A percentile compares a stretch with the other conserved stretches of the same genome.
Conservation (phyloP, 2,329 filamentous ascomycete genomes). For the Nemania sp. region DNA sequence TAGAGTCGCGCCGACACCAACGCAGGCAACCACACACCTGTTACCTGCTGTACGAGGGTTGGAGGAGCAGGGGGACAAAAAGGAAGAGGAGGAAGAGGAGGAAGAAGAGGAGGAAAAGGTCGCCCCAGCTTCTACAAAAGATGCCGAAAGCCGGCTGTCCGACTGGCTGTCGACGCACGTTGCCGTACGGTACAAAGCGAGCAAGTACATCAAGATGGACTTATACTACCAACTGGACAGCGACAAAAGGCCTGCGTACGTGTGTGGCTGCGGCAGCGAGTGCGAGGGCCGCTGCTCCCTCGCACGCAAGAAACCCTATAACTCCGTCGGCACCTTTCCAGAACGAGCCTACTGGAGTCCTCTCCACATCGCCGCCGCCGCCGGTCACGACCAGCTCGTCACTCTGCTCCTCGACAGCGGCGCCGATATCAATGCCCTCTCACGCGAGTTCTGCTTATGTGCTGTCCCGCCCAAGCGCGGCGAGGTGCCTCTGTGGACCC, state of each 20-base stretch:
- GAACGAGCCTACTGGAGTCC: conserved; percentile 26
- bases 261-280: too few species aligned
- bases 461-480: neutral
- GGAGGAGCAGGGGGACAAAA: neutral
- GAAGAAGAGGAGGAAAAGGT: neutral
- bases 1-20: too few species aligned
- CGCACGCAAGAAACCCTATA: neutral
- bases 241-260: too few species aligned
- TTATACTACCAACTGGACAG: neutral
- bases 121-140: too few species aligned
- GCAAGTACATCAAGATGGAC: conserved; percentile 1
- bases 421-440: conserved; percentile 27
- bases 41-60: neutral
- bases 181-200: neutral
- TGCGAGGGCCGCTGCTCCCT: too few species aligned
- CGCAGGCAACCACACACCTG: neutral
- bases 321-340: neutral
- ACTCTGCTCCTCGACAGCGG: conserved; percentile 28
- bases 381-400: conserved; percentile 29
- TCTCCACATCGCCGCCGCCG: conserved; percentile 28
- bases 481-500: conserved; percentile 24
- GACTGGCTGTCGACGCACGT: neutral
- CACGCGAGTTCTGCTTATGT: conserved; percentile 27
- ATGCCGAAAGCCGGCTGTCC: too few species aligned
- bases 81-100: neutral